A percentile compares a stretch with the other conserved stretches of the same genome.
Evolutionary conservation across 805 yeast genomes (phyloP).

Genomic region (Cyberlindnera euphorbiiphila): DNA sequence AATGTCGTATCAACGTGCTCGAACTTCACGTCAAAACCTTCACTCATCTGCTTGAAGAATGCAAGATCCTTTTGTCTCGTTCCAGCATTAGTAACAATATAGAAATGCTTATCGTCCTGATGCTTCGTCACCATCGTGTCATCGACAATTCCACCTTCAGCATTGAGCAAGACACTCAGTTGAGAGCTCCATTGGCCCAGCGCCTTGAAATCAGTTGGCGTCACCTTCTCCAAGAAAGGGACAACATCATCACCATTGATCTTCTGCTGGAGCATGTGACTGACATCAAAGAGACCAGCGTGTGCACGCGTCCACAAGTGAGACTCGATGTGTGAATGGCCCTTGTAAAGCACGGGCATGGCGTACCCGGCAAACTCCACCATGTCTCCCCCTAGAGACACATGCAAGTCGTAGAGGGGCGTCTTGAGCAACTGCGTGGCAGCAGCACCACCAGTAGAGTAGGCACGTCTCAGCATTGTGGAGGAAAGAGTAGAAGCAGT

Average conservation of each 20-base stretch:
- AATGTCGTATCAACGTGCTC: constrained; percentile 65
- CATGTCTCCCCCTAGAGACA: constrained; percentile 78
- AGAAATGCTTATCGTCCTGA: constrained; percentile 56
- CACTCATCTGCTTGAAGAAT: constrained; percentile 55
- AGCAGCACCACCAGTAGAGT: constrained; percentile 25
- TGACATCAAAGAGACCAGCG: constrained; percentile 92
- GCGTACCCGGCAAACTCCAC: constrained; percentile 95
- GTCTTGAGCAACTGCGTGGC: constrained; percentile 42
- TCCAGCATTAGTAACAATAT: constrained; percentile 95
- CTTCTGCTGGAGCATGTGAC: constrained; percentile 94
- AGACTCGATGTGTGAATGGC: constrained; percentile 86
- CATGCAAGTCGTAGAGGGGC: constrained; percentile 78
- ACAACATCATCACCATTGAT: constrained; percentile 66
- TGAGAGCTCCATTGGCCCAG: constrained; percentile 61
- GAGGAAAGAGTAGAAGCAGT: no score
- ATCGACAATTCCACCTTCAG: constrained; percentile 85
- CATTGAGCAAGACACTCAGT: constrained; percentile 70
- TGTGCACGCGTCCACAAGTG: constrained; percentile 89
- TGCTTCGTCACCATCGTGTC: constrained; percentile 88
- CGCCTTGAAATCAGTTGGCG: constrained; percentile 79
- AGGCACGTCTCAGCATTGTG: constrained; percentile 22
- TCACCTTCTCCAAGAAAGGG: constrained; percentile 66
- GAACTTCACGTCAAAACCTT: constrained; percentile 32
- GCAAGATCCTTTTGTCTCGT: constrained; percentile 77
- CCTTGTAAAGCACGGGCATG: constrained; percentile 88